Conservation (phyloP, 805 yeast genomes). For the Lachancea waltii region DNA sequence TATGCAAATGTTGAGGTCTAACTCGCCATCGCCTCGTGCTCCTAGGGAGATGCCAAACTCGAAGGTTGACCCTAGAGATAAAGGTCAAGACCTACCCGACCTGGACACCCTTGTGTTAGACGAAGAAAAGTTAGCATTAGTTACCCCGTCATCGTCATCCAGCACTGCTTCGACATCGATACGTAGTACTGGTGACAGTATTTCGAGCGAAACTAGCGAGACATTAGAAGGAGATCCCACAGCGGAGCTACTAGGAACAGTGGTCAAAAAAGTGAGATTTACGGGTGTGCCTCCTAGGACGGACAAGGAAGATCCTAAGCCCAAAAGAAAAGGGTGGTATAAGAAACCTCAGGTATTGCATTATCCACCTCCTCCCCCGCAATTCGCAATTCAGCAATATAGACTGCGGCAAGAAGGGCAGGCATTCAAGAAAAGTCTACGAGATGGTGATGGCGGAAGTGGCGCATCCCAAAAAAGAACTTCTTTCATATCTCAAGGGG, state of each 20-base stretch:
- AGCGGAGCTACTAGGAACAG: not conserved
- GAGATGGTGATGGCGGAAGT: constrained; percentile 16
- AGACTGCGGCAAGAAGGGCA: constrained; percentile 30
- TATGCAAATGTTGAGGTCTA: constrained; percentile 1
- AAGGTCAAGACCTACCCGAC: constrained; percentile 1
- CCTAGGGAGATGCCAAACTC: not conserved
- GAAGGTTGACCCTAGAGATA: not conserved
- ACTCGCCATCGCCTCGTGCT: constrained; percentile 7
- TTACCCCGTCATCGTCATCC: not conserved
- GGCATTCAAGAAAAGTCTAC: constrained; percentile 28
- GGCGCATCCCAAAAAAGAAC: constrained; percentile 8
- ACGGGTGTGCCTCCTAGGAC: constrained; percentile 33
- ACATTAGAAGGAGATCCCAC: not conserved
- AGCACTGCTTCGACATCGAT: not conserved
- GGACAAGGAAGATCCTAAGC: constrained; percentile 25
- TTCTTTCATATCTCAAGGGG: constrained; percentile 7
- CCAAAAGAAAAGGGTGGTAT: constrained; percentile 33
- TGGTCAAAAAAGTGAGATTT: constrained; percentile 32
- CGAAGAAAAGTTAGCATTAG: constrained; percentile 6
- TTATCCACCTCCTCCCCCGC: constrained; percentile 27
- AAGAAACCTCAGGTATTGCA: constrained; percentile 32
- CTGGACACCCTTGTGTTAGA: constrained; percentile 3
- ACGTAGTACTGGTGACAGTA: not conserved
- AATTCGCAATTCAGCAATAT: constrained; percentile 13
- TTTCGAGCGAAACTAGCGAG: not conserved